These are phyloP conservation scores for Biscogniauxia marginata DNA, from an alignment of 2,329 filamentous ascomycete genomes.

Conservation along the genomic window DNA sequence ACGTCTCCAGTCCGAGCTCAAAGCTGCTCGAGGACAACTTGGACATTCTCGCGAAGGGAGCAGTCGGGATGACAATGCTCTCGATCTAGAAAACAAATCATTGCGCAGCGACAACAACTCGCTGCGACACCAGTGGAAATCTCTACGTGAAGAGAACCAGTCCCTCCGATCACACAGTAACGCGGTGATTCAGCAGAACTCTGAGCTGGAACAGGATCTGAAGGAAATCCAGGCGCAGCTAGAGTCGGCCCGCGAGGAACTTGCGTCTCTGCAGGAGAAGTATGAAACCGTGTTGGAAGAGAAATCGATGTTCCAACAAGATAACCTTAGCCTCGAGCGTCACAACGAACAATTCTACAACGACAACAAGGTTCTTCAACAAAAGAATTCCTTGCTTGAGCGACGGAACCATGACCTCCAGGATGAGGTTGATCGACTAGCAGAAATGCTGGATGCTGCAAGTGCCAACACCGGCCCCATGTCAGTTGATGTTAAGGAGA, in stretches of 20 bases:
- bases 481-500: constrained; percentile 22
- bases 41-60: constrained; percentile 19
- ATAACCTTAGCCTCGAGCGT: constrained; percentile 52
- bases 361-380: constrained; percentile 41
- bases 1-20: constrained; percentile 40
- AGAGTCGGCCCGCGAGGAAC: constrained; percentile 40
- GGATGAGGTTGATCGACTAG: constrained; percentile 46
- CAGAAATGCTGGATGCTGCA: constrained; percentile 45
- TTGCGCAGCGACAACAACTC: constrained; percentile 42
- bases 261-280: constrained; percentile 39
- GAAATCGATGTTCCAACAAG: constrained; percentile 45
- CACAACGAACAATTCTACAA: constrained; percentile 56
- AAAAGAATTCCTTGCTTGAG: constrained; percentile 48
- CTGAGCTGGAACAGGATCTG: constrained; percentile 41
- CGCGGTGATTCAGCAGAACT: constrained; percentile 42
- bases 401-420: constrained; percentile 46
- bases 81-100: constrained; percentile 41
- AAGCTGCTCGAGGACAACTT: constrained; percentile 41
- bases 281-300: constrained; percentile 32
- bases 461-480: constrained; percentile 18
- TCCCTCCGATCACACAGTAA: constrained; percentile 43
- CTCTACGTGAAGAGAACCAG: constrained; percentile 43
- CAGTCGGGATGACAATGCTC: constrained; percentile 32
- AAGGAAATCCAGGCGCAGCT: constrained; percentile 27
- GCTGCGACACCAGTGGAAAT: constrained; percentile 43